These are phyloP conservation scores for Allium cepa DNA, from an alignment of 106 monocot species.

Conservation along the genomic window DNA sequence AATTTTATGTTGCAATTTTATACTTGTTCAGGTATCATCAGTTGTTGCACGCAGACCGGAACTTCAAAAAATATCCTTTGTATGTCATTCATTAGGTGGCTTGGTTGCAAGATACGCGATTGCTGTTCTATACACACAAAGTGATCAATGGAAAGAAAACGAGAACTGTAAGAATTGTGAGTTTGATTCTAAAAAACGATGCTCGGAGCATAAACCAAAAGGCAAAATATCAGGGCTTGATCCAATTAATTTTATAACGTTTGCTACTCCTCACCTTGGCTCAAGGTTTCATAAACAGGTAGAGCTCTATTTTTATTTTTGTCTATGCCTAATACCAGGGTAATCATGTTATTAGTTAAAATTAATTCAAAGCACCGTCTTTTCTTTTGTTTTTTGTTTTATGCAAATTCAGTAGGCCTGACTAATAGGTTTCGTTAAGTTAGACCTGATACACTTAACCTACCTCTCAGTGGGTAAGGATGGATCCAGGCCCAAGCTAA, in stretches of 20 bases:
- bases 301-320: no score
- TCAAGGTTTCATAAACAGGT: conserved; percentile 80
- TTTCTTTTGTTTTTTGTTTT: no score
- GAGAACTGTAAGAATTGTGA: conserved; percentile 4
- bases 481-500: no score
- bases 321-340: no score
- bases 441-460: no score
- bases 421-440: no score
- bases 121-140: conserved; percentile 36
- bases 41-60: conserved; percentile 41
- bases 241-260: conserved; percentile 83
- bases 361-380: no score
- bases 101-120: conserved; percentile 89
- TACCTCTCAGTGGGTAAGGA: no score
- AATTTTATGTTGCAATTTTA: no score
- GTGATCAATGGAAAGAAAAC: conserved; percentile 10
- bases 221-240: conserved; percentile 83
- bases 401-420: no score
- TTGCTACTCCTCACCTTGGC: conserved; percentile 94
- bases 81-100: conserved; percentile 85
- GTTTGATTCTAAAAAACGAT: neutral
- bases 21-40: conserved; percentile 38
- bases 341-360: no score
- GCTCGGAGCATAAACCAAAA: conserved; percentile 13
- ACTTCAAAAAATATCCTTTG: conserved; percentile 75